phyloP scores from a whole-genome alignment of 441 rosid genomes.

The Erodium texanum region DNA sequence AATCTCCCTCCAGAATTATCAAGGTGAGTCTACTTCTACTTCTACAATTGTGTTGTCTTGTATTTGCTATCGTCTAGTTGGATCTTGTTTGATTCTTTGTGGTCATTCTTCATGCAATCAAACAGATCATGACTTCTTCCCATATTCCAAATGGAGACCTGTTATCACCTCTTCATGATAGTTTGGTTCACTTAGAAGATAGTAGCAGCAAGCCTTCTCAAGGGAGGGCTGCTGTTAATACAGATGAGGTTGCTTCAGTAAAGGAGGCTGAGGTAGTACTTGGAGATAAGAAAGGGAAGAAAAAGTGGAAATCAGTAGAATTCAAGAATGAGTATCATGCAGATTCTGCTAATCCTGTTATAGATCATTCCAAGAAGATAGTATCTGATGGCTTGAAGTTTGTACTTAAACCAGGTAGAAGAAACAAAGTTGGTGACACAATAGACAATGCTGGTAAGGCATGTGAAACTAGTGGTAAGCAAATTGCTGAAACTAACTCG shows the following conservation, averaged over 20 bases:
- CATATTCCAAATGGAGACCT: slow-evolving; percentile 32
- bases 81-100: slow-evolving; percentile 5
- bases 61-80: neutral
- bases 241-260: neutral
- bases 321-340: neutral
- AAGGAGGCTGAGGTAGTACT: slow-evolving; percentile 21
- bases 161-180: slow-evolving; percentile 55
- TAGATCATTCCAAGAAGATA: neutral
- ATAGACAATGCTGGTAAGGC: slow-evolving; percentile 6
- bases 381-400: slow-evolving; percentile 5
- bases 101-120: slow-evolving; percentile 24
- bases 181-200: slow-evolving; percentile 36
- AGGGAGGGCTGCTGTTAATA: neutral
- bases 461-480: slow-evolving; percentile 1
- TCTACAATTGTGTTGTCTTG: neutral
- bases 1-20: slow-evolving; percentile 46
- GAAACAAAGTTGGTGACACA: slow-evolving; percentile 4
- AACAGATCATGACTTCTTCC: slow-evolving; percentile 72
- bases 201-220: slow-evolving; percentile 21
- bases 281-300: slow-evolving; percentile 2
- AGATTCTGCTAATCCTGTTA: neutral
- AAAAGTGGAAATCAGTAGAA: neutral
- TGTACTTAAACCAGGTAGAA: slow-evolving; percentile 1
- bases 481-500: slow-evolving; percentile 6
- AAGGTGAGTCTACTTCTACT: slow-evolving; percentile 29